These are phyloP conservation scores for Chaetomiaceae sp. DNA, from an alignment of 2,329 filamentous ascomycete species.

Conservation along the genomic window DNA sequence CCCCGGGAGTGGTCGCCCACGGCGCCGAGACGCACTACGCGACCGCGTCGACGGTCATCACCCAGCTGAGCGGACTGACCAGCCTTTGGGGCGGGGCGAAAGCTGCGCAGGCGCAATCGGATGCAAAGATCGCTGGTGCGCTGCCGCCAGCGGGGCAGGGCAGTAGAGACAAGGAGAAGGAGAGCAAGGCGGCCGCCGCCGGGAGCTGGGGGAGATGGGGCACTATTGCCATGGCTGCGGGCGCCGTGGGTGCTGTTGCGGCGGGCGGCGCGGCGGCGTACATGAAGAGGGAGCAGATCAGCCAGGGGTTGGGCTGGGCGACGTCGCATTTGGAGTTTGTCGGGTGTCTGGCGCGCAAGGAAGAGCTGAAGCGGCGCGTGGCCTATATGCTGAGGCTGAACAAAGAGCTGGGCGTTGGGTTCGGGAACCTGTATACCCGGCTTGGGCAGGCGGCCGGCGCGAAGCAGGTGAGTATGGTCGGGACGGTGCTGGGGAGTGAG, in stretches of 20 bases:
- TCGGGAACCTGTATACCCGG: conserved; percentile 81
- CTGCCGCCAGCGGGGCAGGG: conserved; percentile 32
- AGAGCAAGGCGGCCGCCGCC: conserved; percentile 35
- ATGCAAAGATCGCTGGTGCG: conserved; percentile 34
- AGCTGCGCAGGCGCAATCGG: conserved; percentile 29
- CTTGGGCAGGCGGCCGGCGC: conserved; percentile 65
- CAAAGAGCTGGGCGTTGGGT: conserved; percentile 65
- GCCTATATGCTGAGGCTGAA: conserved; percentile 62
- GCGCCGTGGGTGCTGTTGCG: conserved; percentile 75
- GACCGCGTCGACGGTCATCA: conserved; percentile 64
- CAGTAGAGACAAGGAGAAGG: conserved; percentile 30
- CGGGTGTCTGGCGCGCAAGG: conserved; percentile 76
- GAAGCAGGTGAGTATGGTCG: conserved; percentile 48
- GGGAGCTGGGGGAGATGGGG: conserved; percentile 72
- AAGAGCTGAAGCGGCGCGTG: conserved; percentile 74
- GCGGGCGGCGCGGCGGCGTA: conserved; percentile 84
- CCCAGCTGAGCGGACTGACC: conserved; percentile 60
- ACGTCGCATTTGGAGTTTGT: conserved; percentile 91
- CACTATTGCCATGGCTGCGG: conserved; percentile 78
- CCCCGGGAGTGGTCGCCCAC: conserved; percentile 77
- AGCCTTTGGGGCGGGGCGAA: conserved; percentile 60
- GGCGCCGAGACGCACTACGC: conserved; percentile 84
- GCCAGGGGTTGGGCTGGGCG: conserved; percentile 73
- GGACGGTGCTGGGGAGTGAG: conserved; percentile 60
- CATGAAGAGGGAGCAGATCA: conserved; percentile 75